Conservation (phyloP, 306 rosid genomes). For the Prunus armeniaca region DNA sequence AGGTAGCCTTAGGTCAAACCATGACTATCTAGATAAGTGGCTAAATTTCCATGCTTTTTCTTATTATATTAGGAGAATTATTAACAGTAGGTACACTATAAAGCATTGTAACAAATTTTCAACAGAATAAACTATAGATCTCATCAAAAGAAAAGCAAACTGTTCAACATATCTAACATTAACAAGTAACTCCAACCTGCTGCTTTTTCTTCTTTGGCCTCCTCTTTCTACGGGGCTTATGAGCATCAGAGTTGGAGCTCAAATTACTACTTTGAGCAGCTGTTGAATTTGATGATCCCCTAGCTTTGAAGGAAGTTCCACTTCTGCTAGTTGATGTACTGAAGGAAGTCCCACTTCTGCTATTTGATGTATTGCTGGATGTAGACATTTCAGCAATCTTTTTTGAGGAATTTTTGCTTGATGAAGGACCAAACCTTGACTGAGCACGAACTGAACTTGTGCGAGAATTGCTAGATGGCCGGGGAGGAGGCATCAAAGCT, state of each 20-base stretch:
- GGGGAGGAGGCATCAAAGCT: conserved; percentile 97
- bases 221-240: conserved; percentile 89
- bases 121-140: not conserved
- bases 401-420: conserved; percentile 59
- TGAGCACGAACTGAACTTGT: conserved; percentile 37
- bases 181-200: conserved; percentile 52
- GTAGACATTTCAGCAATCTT: conserved; percentile 51
- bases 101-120: not conserved
- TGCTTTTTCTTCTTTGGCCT: conserved; percentile 89
- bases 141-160: not conserved
- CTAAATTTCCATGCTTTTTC: not conserved
- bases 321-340: conserved; percentile 55
- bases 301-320: conserved; percentile 51
- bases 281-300: conserved; percentile 72
- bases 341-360: conserved; percentile 62
- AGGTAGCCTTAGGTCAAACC: not conserved
- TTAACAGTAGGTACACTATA: not conserved
- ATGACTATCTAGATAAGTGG: not conserved
- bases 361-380: conserved; percentile 68
- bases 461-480: conserved; percentile 51
- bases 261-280: conserved; percentile 79
- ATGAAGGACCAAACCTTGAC: conserved; percentile 66
- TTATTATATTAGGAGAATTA: not conserved
- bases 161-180: not conserved
- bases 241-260: conserved; percentile 98